Evolutionary conservation across 164 flowering plant genomes (phyloP), one percentile per base, ranked within the genome.

Genomic region (Piper longum): DNA sequence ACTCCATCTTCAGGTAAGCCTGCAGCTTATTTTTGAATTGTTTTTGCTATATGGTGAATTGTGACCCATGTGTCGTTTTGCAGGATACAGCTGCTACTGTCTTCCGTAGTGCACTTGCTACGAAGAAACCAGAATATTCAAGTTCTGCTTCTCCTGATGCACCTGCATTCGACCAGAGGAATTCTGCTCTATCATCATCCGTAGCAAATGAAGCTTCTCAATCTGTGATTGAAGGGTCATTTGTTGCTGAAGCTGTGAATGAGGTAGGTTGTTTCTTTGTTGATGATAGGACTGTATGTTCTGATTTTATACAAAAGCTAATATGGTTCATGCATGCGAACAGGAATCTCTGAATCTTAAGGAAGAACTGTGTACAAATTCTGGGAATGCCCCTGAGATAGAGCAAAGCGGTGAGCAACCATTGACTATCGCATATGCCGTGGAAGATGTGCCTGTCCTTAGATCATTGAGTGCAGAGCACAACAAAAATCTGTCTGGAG

Each of bases 71-170:
- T 62, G 3, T 41, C 19, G 61, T 18, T 51, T 65, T 74, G 55
- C 80, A 90, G 97, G 97, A 87, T 77, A 79, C 90, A 45, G 76
- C 92, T 58, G 90, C 86, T 19, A 71, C 81, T 41, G 69, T 83
- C 60, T 74, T 89, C 41, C 74, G 80, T 62, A 87, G 87, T 1
- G 89, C 92, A 68, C 84, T 90, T 71, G 82, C 86, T 62, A 79
- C 88, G 42, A 74, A 74, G 57, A 72, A 73, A 57, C 60, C 78
- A 68, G 83, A 75, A 62, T 39, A 74, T 65, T 64, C 69, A 40
- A 61, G 70, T 64, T 66, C 83, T 72, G 75, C 60, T 41, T 63
- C 72, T 70, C 60, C 75, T 70, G 54, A n/a, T 64, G 54, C 16
- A 61, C 67, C 71, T 62, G 42, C 62, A 36, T 18, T 52, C 56